Base-by-base conservation (phyloP, 2,329 filamentous ascomycete species). In the Westerdykella sp. region DNA sequence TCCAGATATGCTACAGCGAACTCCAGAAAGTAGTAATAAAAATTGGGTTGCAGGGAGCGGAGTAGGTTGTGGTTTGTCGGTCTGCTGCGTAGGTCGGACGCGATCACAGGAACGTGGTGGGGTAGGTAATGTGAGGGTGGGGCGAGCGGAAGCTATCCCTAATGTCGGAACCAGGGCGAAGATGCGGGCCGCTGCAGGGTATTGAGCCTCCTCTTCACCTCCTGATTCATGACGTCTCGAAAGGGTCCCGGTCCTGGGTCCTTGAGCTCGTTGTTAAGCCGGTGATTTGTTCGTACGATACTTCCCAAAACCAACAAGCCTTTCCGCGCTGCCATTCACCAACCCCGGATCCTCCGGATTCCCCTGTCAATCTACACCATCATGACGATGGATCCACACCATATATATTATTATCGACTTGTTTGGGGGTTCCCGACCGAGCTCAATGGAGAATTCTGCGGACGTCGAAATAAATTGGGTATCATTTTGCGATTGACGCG, bases 61-160 rank as follows among this genome's bases (percentile, higher is more conserved):
- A 35, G 16, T 7, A 35, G n/a, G n/a, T 18, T 35, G n/a, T 11
- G 9, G n/a, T 35, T 11, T 14, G n/a, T 35, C 9, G n/a, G 32
- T 14, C n/a, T 15, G n/a, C 32, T 18, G 32, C 32, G 32, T 13
- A 14, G 25, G 25, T 15, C 15, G 5, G 12, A 32, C 32, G 32
- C 32, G 16, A 9, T 14, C 32, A 14, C 32, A 14, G 32, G 32
- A 35, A 35, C 10, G n/a, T 41, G 50, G 49, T 50, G 46, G 54
- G 47, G 51, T 55, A 49, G 49, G 36, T 12, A 3, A 9, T 5
- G 3, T n/a, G 5, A 5, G 11, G 16, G 36, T 21, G 51, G 48
- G 48, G 43, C 41, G 37, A 13, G 23, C 37, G 44, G 48, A 35
- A 49, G 52, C 53, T 51, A 54, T 51, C 16, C 60, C 40, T 48